Conservation (phyloP, 106 monocot species). For the Phalaenopsis aphrodite region DNA sequence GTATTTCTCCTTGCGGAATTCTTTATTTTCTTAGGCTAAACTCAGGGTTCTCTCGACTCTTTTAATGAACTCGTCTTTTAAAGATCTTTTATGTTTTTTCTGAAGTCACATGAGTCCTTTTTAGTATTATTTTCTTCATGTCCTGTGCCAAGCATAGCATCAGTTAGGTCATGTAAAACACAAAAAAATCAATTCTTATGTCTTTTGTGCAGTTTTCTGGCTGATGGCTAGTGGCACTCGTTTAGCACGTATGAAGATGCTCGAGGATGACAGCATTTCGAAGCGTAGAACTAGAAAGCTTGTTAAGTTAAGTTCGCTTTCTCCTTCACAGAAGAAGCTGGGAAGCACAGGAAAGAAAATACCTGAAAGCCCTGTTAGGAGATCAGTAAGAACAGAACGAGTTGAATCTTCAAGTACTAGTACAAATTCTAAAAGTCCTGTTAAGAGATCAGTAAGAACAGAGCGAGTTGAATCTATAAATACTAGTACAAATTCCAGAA, state of each 20-base stretch:
- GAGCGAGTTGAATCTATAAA: neutral
- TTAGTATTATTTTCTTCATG: neutral
- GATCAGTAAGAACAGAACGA: conserved; percentile 5
- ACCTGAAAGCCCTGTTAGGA: conserved; percentile 3
- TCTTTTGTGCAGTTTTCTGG: neutral
- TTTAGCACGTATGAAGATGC: neutral
- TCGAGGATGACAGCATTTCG: neutral
- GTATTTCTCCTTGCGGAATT: neutral
- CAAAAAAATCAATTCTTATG: neutral
- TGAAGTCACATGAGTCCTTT: neutral
- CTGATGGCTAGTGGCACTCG: conserved; percentile 9
- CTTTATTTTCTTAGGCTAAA: neutral
- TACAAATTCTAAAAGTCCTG: neutral
- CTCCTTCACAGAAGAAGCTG: neutral
- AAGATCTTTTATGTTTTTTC: neutral
- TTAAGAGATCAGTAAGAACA: conserved; percentile 5
- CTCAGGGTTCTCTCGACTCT: neutral
- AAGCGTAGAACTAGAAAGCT: neutral
- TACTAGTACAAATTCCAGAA: neutral
- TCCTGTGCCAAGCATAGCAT: neutral
- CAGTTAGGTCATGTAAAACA: neutral
- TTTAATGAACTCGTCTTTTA: neutral
- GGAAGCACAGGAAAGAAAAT: neutral
- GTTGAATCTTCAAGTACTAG: neutral
- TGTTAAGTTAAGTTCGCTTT: neutral